These are phyloP conservation scores for Claviceps maximensis DNA, from an alignment of 2,329 filamentous ascomycete species.

Conservation along the genomic window DNA sequence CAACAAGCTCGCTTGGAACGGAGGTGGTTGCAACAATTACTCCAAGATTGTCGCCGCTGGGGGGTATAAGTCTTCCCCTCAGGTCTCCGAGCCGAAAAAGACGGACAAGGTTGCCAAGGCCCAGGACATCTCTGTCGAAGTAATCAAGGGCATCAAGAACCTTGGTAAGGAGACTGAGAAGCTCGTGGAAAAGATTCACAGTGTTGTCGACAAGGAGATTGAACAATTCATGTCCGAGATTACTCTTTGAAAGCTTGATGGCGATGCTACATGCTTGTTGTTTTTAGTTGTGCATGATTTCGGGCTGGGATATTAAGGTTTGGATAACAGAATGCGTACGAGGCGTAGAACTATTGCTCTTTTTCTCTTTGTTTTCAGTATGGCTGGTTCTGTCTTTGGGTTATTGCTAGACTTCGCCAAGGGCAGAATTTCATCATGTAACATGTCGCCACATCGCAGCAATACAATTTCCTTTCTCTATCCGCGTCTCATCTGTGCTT, in stretches of 20 bases:
- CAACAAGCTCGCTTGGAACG: slow-evolving; percentile 98
- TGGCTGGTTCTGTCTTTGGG: slow-evolving; percentile 2
- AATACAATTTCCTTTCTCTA: slow-evolving; percentile 6
- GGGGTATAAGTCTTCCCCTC: slow-evolving; percentile 47
- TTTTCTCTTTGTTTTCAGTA: slow-evolving; percentile 4
- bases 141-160: slow-evolving; percentile 39
- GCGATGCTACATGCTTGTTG: background rate
- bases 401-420: background rate
- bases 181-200: slow-evolving; percentile 49
- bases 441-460: slow-evolving; percentile 1
- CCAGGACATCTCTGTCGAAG: slow-evolving; percentile 40
- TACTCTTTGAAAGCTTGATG: slow-evolving; percentile 18
- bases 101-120: slow-evolving; percentile 50
- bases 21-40: slow-evolving; percentile 89
- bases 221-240: slow-evolving; percentile 45
- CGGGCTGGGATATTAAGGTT: background rate
- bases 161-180: slow-evolving; percentile 45
- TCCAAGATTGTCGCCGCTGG: slow-evolving; percentile 63
- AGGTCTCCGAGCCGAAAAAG: slow-evolving; percentile 37
- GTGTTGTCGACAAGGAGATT: slow-evolving; percentile 48
- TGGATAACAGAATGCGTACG: slow-evolving; percentile 14
- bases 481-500: background rate
- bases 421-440: background rate
- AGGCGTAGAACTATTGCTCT: slow-evolving; percentile 8
- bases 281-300: slow-evolving; percentile 1